phyloP scores from a whole-genome alignment of 2,329 filamentous ascomycete species.

The Canariomyces notabilis region DNA sequence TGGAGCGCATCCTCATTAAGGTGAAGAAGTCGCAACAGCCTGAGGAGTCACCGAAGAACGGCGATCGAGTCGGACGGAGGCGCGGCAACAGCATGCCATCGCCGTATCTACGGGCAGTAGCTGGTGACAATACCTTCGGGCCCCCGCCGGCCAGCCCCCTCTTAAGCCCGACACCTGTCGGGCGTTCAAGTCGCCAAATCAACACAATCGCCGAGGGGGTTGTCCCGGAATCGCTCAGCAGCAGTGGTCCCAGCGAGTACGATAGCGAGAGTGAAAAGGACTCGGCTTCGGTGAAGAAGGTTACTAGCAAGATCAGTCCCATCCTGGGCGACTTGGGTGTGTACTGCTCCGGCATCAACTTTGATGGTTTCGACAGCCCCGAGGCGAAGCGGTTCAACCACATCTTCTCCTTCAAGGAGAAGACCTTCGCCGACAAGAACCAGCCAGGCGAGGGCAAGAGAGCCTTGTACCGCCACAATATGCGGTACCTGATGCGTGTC shows the following conservation, averaged over 20 bases:
- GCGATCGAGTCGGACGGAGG: conserved; percentile 44
- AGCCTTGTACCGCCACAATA: conserved; percentile 82
- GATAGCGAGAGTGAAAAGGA: conserved; percentile 62
- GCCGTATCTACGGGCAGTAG: conserved; percentile 60
- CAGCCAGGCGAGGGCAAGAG: conserved; percentile 71
- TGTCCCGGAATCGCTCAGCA: conserved; percentile 52
- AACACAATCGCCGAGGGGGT: conserved; percentile 54
- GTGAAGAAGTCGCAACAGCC: conserved; percentile 72
- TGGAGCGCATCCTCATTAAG: conserved; percentile 82
- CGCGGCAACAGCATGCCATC: conserved; percentile 72
- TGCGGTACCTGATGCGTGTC: conserved; percentile 85
- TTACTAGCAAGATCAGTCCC: conserved; percentile 79
- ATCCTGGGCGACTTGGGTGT: conserved; percentile 82
- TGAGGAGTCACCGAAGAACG: conserved; percentile 41
- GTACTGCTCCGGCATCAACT: conserved; percentile 70
- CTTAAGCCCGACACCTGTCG: conserved; percentile 47
- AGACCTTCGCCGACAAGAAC: conserved; percentile 76
- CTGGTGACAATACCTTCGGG: conserved; percentile 53
- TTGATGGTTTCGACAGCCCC: conserved; percentile 69
- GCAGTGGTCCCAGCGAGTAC: conserved; percentile 67
- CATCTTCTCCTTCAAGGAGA: conserved; percentile 91
- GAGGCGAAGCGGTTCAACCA: conserved; percentile 89
- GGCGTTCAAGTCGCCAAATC: conserved; percentile 47
- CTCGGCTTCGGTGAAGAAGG: conserved; percentile 48
- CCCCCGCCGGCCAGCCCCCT: conserved; percentile 52